These are phyloP conservation scores for Avena atlantica DNA, from an alignment of 176 grass and related monocot species.

Conservation along the genomic window DNA sequence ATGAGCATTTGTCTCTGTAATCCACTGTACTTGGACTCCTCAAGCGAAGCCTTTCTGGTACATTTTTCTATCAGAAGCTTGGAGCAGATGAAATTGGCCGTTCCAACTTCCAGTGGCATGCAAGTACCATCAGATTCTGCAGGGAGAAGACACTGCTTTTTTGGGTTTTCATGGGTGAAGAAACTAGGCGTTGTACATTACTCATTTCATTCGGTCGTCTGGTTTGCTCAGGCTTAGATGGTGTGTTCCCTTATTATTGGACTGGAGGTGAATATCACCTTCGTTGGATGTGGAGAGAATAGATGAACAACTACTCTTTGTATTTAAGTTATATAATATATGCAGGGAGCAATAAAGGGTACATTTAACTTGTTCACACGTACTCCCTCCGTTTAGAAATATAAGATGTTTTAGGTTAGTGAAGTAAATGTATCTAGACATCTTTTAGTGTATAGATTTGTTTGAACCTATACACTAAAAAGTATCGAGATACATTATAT, in stretches of 20 bases:
- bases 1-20: conserved; percentile 6
- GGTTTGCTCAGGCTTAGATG: conserved; percentile 25
- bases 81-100: not conserved
- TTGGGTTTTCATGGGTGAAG: conserved; percentile 21
- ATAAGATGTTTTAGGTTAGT: too few relatives aligned
- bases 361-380: not conserved
- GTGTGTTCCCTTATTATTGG: not conserved
- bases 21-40: not conserved
- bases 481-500: too few relatives aligned
- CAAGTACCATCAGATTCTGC: conserved; percentile 1
- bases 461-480: too few relatives aligned
- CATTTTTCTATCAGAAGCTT: conserved; percentile 13
- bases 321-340: not conserved
- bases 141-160: not conserved
- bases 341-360: conserved; percentile 54
- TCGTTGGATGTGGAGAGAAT: not conserved
- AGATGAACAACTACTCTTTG: not conserved
- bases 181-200: conserved; percentile 30
- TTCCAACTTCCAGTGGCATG: not conserved
- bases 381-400: too few relatives aligned
- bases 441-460: too few relatives aligned
- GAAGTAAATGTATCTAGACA: too few relatives aligned
- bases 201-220: not conserved
- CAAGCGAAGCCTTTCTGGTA: not conserved
- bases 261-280: conserved; percentile 22